Base-by-base conservation (phyloP, 2,329 filamentous ascomycete genomes). In the Peltaster fructicola region DNA sequence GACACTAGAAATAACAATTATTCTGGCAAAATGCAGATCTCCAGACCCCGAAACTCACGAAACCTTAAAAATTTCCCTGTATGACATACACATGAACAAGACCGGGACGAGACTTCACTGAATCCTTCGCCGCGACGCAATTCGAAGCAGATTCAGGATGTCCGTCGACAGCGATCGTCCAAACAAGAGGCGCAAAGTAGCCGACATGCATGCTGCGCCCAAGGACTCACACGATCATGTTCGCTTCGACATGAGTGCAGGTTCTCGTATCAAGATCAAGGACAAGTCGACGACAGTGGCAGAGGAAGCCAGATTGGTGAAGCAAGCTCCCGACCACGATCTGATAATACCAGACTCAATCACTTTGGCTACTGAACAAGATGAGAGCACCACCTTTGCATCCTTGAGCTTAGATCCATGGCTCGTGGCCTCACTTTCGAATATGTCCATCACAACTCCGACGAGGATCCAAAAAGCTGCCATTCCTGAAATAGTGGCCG, bases 401-500 rank as follows among this genome's bases (percentile, higher is more conserved):
- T 34, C 35, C 14, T 32, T 50, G 3, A 37, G 40, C n/a, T 37
- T 48, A 3, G 38, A 41, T 12, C 35, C 39, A 48, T 98, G 88
- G 88, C 70, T 98, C 4, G 73, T 90, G 2, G 68, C 73, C 32
- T 85, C 85, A 1, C 61, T 98, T 15, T 53, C 61, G 11, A 60
- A 65, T 14, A 71, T 80, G 66, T 80, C 82, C 15, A 93, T 98
- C 46, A 78, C 69, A 44, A 64, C 74, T 29, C 88, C 88, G 0
- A 98, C 88, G 0, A 75, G 76, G 9, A 95, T 98, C 58, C 88
- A 98, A 42, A 80, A 77, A 43, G 74, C 72, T 25, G 91, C 80
- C 47, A 95, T 98, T 43, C 84, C 85, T 2, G 77, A 88, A 47
- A 93, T 95, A 31, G 51, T 98, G 16, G 74, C 80, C 39, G 88